Conservation (phyloP, 2,329 filamentous ascomycete genomes). For the Sporothrix phasma region DNA sequence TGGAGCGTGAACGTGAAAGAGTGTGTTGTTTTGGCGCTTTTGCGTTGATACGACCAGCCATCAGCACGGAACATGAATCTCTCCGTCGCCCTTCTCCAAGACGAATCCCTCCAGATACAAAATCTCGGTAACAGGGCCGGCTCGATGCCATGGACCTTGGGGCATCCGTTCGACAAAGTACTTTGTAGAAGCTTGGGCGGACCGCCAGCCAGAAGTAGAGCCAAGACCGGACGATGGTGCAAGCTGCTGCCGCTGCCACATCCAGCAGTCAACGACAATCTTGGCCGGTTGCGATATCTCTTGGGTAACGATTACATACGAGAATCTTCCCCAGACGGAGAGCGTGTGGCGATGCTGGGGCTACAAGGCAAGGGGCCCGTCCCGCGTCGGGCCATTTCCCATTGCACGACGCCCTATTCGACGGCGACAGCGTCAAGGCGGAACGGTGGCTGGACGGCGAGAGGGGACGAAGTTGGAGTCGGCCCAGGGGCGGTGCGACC, state of each 20-base stretch:
- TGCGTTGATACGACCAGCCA: no score
- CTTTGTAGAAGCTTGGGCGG: background rate
- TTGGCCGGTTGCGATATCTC: no score
- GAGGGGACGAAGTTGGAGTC: background rate
- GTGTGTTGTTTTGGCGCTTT: no score
- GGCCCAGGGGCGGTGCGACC: no score
- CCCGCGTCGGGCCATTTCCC: background rate
- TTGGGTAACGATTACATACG: background rate
- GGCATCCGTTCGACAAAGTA: background rate
- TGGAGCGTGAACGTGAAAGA: no score
- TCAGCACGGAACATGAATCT: no score
- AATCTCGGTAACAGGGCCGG: background rate
- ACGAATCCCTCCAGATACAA: no score
- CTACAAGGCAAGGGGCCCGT: background rate
- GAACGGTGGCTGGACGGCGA: no score
- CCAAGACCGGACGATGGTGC: background rate
- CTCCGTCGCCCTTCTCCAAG: background rate
- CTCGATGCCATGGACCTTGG: background rate
- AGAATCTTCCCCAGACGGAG: background rate
- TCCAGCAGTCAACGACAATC: no score
- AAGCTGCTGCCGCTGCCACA: no score
- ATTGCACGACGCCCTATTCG: background rate
- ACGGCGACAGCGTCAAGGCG: background rate
- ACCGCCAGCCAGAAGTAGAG: background rate
- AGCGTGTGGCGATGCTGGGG: background rate